Base-by-base conservation (phyloP, 2,329 filamentous ascomycete genomes). In the Clonostachys rosea region DNA sequence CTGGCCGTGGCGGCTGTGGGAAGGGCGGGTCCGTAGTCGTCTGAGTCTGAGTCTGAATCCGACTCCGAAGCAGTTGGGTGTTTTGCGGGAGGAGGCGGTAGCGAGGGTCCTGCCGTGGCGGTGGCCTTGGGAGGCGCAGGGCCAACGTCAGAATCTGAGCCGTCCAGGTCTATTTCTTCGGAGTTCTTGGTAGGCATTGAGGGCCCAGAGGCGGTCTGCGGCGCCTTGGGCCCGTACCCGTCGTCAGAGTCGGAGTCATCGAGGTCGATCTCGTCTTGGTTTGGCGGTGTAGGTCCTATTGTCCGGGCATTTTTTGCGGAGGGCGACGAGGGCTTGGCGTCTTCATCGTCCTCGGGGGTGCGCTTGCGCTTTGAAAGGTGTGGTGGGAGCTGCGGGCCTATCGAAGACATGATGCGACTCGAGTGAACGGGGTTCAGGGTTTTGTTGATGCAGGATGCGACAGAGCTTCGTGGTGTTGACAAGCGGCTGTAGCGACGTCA, bases 341-440 rank as follows among this genome's bases (percentile, higher is more conserved):
- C 57, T 34, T 62, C 59, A 45, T 65, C 66, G 43, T 73, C 64
- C 39, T 73, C 70, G 5, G 70, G 56, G 5, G 71, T 75, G 57
- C 79, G 79, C 58, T 84, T 84, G 57, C 82, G 76, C 63, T 85
- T 85, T 34, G 79, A 60, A 40, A 86, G 74, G 51, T 87, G 81
- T 5, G 86, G 76, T 12, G 88, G 87, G 20, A 91, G 65, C 50
- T 83, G 74, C 13, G 88, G 87, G 6, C 87, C 86, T 59, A 89
- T 83, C 34, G 80, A 82, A 44, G 83, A 71, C 85, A 89, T 89
- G 20, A 8, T 30, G 24, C 24, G 37, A 57, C 70, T 71, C 11
- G 35, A 34, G 12, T 13, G 20, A 34, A 14, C 24, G 24, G 24
- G 24, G 24, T 30, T 30, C 24, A 10, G 17, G 18, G 36, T 20